Conservation (phyloP, 176 grass and related monocot species). For the Dendrocalamus sinicus region DNA sequence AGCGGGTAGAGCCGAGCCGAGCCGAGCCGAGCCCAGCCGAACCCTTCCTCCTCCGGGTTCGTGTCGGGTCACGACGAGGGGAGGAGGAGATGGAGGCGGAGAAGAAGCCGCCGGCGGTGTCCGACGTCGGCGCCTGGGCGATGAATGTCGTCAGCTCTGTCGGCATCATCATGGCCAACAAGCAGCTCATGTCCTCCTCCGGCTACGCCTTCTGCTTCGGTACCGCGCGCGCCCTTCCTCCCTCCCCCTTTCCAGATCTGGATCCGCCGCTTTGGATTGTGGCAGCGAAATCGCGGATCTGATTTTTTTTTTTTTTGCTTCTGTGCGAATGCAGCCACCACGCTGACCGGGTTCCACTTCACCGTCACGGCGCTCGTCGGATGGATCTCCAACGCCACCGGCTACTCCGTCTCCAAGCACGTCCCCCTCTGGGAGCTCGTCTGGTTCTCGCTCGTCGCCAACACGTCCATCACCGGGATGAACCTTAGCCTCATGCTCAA, state of each 20-base stretch:
- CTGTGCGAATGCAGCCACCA: slow-evolving; percentile 62
- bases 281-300: slow-evolving; percentile 36
- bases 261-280: neutral
- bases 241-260: slow-evolving; percentile 29
- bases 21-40: neutral
- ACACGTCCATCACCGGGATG: slow-evolving; percentile 94
- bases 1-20: neutral
- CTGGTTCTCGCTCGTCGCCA: slow-evolving; percentile 93
- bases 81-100: slow-evolving; percentile 50
- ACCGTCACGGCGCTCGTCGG: slow-evolving; percentile 86
- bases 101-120: slow-evolving; percentile 83
- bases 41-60: slow-evolving; percentile 17
- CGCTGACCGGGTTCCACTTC: slow-evolving; percentile 95
- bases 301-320: neutral
- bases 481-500: slow-evolving; percentile 97
- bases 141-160: slow-evolving; percentile 99
- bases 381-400: slow-evolving; percentile 85
- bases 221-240: slow-evolving; percentile 24
- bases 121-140: slow-evolving; percentile 83
- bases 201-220: slow-evolving; percentile 92
- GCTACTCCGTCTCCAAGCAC: slow-evolving; percentile 84
- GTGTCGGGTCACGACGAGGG: neutral
- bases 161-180: slow-evolving; percentile 93
- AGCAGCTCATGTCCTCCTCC: slow-evolving; percentile 91
- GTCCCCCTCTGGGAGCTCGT: slow-evolving; percentile 93